Conservation (phyloP, 176 grass and related monocot genomes). For the Poa pratensis region DNA sequence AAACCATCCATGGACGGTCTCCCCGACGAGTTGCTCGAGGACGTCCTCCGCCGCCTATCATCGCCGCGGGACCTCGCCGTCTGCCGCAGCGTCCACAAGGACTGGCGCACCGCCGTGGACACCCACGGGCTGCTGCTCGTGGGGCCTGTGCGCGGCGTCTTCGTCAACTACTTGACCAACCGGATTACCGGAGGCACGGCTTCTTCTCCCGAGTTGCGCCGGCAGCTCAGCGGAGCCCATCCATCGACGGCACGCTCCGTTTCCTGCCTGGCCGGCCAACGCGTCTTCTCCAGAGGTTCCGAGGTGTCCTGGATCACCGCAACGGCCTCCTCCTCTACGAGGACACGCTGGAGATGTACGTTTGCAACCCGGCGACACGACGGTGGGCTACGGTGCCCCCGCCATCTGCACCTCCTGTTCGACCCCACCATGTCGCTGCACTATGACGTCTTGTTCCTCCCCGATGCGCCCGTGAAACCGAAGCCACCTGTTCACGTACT, state of each 20-base stretch:
- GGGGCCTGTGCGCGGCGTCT: not conserved
- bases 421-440: not conserved
- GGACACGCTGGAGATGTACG: not conserved
- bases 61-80: not conserved
- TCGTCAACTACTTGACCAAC: not conserved
- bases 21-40: too few species aligned
- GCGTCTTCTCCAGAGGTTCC: not conserved
- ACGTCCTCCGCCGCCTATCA: too few species aligned
- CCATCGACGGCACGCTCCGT: not conserved
- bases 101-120: not conserved
- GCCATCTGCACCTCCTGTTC: not conserved
- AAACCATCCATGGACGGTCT: too few species aligned
- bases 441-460: not conserved
- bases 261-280: not conserved
- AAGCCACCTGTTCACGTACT: not conserved
- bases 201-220: not conserved
- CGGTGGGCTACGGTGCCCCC: not conserved
- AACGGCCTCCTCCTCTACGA: slow-evolving; percentile 6
- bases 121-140: not conserved
- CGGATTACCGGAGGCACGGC: not conserved
- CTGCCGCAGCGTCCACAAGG: not conserved
- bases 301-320: not conserved
- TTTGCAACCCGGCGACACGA: not conserved
- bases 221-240: not conserved
- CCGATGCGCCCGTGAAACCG: not conserved